phyloP scores from a whole-genome alignment of 768 basidiomycete species.

The Gymnopilus junonius region DNA sequence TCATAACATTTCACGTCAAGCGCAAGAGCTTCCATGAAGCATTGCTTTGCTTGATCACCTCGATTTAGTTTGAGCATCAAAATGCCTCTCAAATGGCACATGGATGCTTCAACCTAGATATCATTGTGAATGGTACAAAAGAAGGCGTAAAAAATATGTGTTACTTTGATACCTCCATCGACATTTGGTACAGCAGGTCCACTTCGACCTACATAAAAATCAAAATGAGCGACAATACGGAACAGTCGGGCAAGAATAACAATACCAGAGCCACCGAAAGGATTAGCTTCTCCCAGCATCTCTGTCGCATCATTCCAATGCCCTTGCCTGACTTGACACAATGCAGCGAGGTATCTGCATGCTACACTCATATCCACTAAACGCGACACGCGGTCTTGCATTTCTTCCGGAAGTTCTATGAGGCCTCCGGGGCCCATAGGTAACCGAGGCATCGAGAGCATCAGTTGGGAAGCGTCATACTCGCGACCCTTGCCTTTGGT shows the following conservation, averaged over 20 bases:
- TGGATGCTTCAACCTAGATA: constrained; percentile 89
- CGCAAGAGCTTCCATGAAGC: constrained; percentile 94
- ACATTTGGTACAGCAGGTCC: constrained; percentile 77
- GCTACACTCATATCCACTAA: constrained; percentile 95
- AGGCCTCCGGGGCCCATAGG: constrained; percentile 76
- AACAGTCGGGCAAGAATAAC: background rate
- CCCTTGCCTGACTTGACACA: constrained; percentile 91
- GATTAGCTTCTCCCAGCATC: constrained; percentile 92
- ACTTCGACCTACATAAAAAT: constrained; percentile 49
- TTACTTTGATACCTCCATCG: constrained; percentile 94
- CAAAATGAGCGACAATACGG: background rate
- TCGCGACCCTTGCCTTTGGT: constrained; percentile 72
- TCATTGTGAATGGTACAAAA: background rate
- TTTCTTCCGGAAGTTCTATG: constrained; percentile 68
- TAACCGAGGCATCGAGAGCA: constrained; percentile 51
- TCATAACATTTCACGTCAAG: constrained; percentile 98
- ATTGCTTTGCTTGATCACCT: constrained; percentile 88
- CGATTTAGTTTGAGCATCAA: constrained; percentile 95
- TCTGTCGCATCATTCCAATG: constrained; percentile 93
- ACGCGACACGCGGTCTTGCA: constrained; percentile 69
- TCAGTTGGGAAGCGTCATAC: constrained; percentile 38
- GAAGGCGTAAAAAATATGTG: background rate
- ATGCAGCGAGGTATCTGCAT: constrained; percentile 95
- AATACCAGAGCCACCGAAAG: constrained; percentile 75
- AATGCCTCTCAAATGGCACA: constrained; percentile 92